phyloP scores from a whole-genome alignment of 2,329 filamentous ascomycete genomes.

The Hymenoscyphus albidus region DNA sequence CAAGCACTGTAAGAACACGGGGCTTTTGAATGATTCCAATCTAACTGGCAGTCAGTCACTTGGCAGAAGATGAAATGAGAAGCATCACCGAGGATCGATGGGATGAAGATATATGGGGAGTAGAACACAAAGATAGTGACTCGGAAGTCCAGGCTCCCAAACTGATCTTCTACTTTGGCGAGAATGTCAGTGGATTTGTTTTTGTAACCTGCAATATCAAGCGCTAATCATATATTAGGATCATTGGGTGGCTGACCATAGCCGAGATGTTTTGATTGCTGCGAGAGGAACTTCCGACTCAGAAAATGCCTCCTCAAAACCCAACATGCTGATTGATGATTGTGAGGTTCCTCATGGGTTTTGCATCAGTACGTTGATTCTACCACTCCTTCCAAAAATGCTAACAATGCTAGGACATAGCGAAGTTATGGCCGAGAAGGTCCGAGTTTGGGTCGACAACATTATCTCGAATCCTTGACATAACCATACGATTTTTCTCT shows the following conservation, averaged over 20 bases:
- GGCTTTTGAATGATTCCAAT: not conserved
- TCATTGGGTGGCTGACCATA: conserved; percentile 57
- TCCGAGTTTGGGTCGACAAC: conserved; percentile 36
- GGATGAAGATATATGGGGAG: conserved; percentile 57
- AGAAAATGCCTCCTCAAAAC: conserved; percentile 35
- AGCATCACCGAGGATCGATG: conserved; percentile 56
- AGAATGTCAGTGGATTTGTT: conserved; percentile 34
- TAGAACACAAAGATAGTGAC: conserved; percentile 34
- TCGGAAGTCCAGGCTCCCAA: conserved; percentile 38
- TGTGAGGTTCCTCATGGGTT: conserved; percentile 57
- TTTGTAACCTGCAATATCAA: not conserved
- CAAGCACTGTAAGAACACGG: conserved; percentile 45
- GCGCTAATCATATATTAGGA: conserved; percentile 38
- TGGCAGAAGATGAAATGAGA: conserved; percentile 58
- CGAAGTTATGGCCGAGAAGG: conserved; percentile 47
- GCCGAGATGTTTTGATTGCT: conserved; percentile 54
- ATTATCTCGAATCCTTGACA: conserved; percentile 18
- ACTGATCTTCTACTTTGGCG: conserved; percentile 58
- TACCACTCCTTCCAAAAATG: not conserved
- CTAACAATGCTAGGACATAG: conserved; percentile 40
- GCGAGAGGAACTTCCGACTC: conserved; percentile 35
- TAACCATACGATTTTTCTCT: not conserved
- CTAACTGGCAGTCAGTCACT: conserved; percentile 34
- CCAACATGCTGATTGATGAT: conserved; percentile 52
- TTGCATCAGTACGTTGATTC: conserved; percentile 46